Conservation (phyloP, 2,329 filamentous ascomycete genomes). For the Fusarium heterosporum region DNA sequence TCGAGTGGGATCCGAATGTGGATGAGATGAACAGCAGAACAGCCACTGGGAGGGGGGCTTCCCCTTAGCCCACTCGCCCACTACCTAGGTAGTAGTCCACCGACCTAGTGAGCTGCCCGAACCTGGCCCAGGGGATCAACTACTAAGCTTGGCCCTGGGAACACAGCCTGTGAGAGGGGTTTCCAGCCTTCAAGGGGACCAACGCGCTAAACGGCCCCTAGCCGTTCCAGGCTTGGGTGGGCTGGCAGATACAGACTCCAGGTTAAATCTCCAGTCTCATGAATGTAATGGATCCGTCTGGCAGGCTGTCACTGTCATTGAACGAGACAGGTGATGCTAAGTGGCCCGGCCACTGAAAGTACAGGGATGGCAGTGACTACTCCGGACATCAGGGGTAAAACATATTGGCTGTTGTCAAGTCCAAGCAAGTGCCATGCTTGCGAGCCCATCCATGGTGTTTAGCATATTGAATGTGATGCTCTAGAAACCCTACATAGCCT, state of each 20-base stretch:
- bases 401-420: background rate
- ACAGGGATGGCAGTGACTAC: constrained; percentile 16
- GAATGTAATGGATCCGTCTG: constrained; percentile 6
- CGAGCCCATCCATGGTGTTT: background rate
- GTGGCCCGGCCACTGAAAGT: constrained; percentile 11
- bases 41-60: constrained; percentile 29
- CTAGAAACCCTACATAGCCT: background rate
- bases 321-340: constrained; percentile 10
- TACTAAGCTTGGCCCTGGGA: constrained; percentile 37
- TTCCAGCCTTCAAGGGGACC: constrained; percentile 37
- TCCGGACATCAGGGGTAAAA: constrained; percentile 24
- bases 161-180: constrained; percentile 25
- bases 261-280: constrained; percentile 16
- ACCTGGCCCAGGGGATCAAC: constrained; percentile 27
- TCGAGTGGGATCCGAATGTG: constrained; percentile 40
- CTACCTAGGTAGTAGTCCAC: background rate
- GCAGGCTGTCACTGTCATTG: constrained; percentile 17
- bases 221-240: constrained; percentile 34
- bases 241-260: constrained; percentile 23
- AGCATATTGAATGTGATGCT: background rate
- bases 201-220: constrained; percentile 40
- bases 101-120: background rate
- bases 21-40: constrained; percentile 43
- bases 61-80: background rate
- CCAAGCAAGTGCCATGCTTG: constrained; percentile 6